Evolutionary conservation across 257 asterid genomes (phyloP).

Genomic region (Leonotis leonurus): DNA sequence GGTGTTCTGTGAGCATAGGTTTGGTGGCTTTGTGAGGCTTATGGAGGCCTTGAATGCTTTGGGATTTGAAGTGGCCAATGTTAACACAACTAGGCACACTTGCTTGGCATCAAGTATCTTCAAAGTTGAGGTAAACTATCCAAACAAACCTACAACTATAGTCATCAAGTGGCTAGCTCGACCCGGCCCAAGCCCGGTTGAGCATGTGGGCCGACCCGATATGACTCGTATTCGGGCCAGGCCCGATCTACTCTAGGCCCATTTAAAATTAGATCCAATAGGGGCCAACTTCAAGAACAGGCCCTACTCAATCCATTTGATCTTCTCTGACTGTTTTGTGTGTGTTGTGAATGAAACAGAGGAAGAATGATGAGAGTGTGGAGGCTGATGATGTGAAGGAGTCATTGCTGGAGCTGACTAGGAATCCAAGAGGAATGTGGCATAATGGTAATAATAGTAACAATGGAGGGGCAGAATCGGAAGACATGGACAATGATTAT

Average conservation of each 20-base stretch:
- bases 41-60: slow-evolving; percentile 66
- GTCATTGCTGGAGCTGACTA: slow-evolving; percentile 67
- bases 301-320: no score
- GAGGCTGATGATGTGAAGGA: slow-evolving; percentile 78
- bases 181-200: no score
- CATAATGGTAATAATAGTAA: neutral
- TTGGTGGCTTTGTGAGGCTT: slow-evolving; percentile 71
- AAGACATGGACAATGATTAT: slow-evolving; percentile 15
- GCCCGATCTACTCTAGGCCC: no score
- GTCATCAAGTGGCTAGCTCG: no score
- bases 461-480: slow-evolving; percentile 18
- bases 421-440: slow-evolving; percentile 51
- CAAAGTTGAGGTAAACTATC: slow-evolving; percentile 69
- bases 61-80: slow-evolving; percentile 71
- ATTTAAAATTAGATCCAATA: no score
- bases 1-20: slow-evolving; percentile 78
- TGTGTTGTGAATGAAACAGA: slow-evolving; percentile 31
- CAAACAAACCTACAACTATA: no score
- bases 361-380: slow-evolving; percentile 50
- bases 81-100: slow-evolving; percentile 74
- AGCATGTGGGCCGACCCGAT: no score
- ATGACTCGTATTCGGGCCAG: no score
- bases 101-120: slow-evolving; percentile 77
- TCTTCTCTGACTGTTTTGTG: no score
- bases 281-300: no score